Evolutionary conservation across 345 rosid species (phyloP).

Genomic region (Populus ilicifolia): DNA sequence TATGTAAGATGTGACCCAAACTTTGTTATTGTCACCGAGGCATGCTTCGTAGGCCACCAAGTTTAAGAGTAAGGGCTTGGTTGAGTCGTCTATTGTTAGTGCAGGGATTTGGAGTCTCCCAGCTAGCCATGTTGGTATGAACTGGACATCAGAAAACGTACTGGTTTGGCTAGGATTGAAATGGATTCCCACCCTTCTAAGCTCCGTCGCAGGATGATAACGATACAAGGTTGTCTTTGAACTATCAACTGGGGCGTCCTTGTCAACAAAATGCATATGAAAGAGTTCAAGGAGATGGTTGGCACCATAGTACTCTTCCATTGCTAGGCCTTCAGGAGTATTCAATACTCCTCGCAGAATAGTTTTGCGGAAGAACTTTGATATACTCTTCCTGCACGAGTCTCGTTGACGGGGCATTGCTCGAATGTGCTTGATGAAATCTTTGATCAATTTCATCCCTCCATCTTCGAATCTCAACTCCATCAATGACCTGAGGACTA

Average conservation of each 20-base stretch:
- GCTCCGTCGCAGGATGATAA: constrained; percentile 10
- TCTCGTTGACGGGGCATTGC: not conserved
- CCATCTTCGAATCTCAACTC: not conserved
- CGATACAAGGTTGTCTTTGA: not conserved
- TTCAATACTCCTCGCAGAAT: not conserved
- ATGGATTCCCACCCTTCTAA: constrained; percentile 12
- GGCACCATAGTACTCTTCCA: not conserved
- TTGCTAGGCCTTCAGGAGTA: no score
- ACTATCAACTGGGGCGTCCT: not conserved
- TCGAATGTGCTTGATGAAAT: not conserved
- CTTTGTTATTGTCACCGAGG: not conserved
- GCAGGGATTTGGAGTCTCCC: constrained; percentile 12
- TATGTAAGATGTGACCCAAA: constrained; percentile 11
- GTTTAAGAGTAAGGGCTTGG: not conserved
- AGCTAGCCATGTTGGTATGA: not conserved
- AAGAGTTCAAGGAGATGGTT: not conserved
- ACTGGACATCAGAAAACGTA: not conserved
- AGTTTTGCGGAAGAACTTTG: not conserved
- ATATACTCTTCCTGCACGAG: not conserved
- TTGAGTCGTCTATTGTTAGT: not conserved
- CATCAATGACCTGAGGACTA: not conserved
- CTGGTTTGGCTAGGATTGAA: not conserved
- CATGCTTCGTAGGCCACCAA: constrained; percentile 11
- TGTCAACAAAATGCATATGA: not conserved
- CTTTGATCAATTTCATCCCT: not conserved